Evolutionary conservation across 1,284 basidiomycete species (phyloP).

Genomic region (Cutaneotrichosporon cutaneum): DNA sequence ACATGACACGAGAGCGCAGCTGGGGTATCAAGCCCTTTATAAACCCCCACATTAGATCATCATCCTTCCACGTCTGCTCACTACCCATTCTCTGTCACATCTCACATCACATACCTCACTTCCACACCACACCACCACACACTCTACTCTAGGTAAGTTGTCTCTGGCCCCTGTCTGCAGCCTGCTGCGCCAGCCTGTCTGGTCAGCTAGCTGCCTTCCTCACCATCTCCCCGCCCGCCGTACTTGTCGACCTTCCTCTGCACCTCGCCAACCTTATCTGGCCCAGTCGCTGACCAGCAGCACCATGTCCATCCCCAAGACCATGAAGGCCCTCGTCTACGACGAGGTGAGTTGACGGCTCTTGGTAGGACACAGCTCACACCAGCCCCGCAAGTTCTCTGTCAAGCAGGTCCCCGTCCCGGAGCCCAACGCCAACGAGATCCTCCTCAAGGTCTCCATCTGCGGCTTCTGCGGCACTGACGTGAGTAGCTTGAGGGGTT

Average conservation of each 20-base stretch:
- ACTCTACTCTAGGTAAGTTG: neutral
- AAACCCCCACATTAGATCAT: neutral
- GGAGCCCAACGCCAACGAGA: constrained; percentile 62
- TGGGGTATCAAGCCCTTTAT: neutral
- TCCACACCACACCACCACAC: neutral
- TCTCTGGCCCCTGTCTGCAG: neutral
- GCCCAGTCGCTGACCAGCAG: neutral
- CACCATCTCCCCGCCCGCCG: neutral
- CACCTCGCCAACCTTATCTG: neutral
- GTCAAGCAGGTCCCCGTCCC: constrained; percentile 65
- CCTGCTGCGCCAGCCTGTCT: neutral
- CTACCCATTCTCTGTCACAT: too few relatives aligned
- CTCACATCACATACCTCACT: neutral
- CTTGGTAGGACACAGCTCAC: neutral
- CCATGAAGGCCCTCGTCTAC: constrained; percentile 49
- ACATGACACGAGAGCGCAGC: too few relatives aligned
- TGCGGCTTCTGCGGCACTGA: constrained; percentile 73
- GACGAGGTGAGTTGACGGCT: constrained; percentile 34
- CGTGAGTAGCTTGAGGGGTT: constrained; percentile 40
- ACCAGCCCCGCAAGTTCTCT: constrained; percentile 63
- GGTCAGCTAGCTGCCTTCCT: neutral
- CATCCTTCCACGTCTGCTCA: too few relatives aligned
- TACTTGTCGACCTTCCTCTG: neutral
- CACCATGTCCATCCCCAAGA: constrained; percentile 20
- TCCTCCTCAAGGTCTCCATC: constrained; percentile 63